Base-by-base conservation (phyloP, 176 grass and related monocot genomes). In the Elaeis guineensis region DNA sequence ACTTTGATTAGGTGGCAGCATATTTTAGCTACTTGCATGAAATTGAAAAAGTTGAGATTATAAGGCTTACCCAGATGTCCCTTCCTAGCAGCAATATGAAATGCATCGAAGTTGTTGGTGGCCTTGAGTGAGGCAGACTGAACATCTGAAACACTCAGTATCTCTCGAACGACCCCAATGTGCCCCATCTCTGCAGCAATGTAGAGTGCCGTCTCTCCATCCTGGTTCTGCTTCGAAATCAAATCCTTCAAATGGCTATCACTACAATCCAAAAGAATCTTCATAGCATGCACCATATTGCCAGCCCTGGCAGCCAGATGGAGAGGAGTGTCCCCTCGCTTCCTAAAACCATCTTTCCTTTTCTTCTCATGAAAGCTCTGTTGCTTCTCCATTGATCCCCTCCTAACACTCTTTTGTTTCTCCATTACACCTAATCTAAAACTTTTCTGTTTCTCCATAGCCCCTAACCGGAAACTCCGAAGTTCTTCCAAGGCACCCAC, bases 261-360 rank as follows among this genome's bases (percentile, higher is more conserved):
- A 4, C 17, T 51, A 21, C 68, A 71, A 12, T 71, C 56, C 4
- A 55, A 58, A 17, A 71, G 56, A 24, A 71, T 71, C 68, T 51
- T 60, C 44, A 26, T 19, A 11, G 29, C 56, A 60, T 26, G 21
- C 55, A 50, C 44, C 24, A 54, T 23, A 32, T 59, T 59, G 55
- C 55, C 68, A 69, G 91, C 86, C 48, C 91, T 83, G 2, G 91
- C 83, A 3, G 91, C 86, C 3, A 90, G 74, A 72, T 96, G 91
- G 61, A 96, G 78, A 12, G 17, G 14, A 0, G 75, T 82, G 69
- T 96, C 86, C 19, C 91, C 91, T 65, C 78, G 70, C 75, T 96
- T 96, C 25, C 91, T 87, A 25, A 83, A 83, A 59, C 86, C 87
- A 23, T 90, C 83, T 79, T 75, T 90, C 64, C 23, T 83, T 77